Evolutionary conservation across 257 asterid species (phyloP), one percentile per base, ranked within the genome.

Genomic region (Galeopsis tetrahit): DNA sequence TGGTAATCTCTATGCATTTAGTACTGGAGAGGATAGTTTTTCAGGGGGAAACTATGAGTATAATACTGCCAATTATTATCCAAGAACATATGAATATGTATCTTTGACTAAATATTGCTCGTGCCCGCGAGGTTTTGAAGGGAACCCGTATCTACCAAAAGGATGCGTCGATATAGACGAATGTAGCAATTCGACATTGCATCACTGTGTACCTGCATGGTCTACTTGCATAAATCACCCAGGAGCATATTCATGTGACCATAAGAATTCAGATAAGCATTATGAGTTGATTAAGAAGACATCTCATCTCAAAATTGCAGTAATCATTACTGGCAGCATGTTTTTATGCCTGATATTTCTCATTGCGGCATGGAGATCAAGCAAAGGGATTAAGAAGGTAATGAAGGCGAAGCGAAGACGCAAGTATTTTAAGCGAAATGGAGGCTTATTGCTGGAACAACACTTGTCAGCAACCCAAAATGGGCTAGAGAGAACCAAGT

Each of bases 361-460:
- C 46, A 21, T 72, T 38, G 10, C 64, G 57, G 64, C 43, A 2
- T 78, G 76, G 75, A 68, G 34, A 70, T 68, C 61, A 3, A 9
- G 1, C 60, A 72, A 39, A 39, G 66, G 55, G 36, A 39, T 77
- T 10, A 62, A 43, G 9, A 74, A 35, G 35, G 10, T 38, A 40
- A 34, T 73, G 28, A 69, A 63, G 60, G 74, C 59, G 0, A 63
- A 33, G 28, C 73, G 66, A 2, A 67, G 31, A 21, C 32, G 10
- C 15, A 68, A 8, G 36, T 67, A 67, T 8, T 78, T 48, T 4
- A 76, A 72, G 69, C 59, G 67, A 14, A 80, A 75, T 2, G 84
- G 83, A 9, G 83, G 83, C 10, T 13, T 79, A 5, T 65, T 79
- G 51, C 28, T 79, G 43, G 78, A 79, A 28, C 75, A 76, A 4